These are phyloP conservation scores for Kurtzmaniella natalensis DNA, from an alignment of 1,139 yeast genomes.

Conservation along the genomic window DNA sequence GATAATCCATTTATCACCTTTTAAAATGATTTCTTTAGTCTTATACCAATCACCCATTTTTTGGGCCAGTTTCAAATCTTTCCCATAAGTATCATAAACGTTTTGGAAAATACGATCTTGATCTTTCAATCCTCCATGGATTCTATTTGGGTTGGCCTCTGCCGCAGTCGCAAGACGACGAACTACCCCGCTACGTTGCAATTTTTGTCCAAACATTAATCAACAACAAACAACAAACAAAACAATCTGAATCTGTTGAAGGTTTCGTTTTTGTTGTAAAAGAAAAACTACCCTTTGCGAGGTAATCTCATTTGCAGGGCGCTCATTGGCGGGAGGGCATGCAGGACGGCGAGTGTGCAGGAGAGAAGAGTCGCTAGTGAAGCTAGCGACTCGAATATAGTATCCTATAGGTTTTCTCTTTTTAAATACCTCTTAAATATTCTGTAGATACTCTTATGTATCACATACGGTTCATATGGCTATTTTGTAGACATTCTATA, in stretches of 20 bases:
- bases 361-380: too few species aligned
- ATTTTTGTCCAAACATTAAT: slow-evolving; percentile 1
- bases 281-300: too few species aligned
- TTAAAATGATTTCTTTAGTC: slow-evolving; percentile 75
- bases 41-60: slow-evolving; percentile 89
- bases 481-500: too few species aligned
- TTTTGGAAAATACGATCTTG: slow-evolving; percentile 85
- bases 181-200: slow-evolving; percentile 5
- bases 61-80: slow-evolving; percentile 67
- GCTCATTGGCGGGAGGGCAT: slow-evolving; percentile 1
- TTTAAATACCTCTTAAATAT: too few species aligned
- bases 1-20: slow-evolving; percentile 86
- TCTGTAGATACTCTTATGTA: too few species aligned
- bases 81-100: slow-evolving; percentile 69
- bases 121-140: slow-evolving; percentile 74
- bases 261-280: too few species aligned
- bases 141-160: slow-evolving; percentile 51
- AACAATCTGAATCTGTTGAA: too few species aligned
- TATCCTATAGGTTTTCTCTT: too few species aligned
- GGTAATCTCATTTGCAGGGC: slow-evolving; percentile 2
- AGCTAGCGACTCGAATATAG: too few species aligned
- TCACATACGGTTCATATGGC: too few species aligned
- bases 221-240: too few species aligned
- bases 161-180: slow-evolving; percentile 42
- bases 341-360: slow-evolving; percentile 1